Conservation (phyloP, 1,284 basidiomycete species). For the Pseudozyma pruni region DNA sequence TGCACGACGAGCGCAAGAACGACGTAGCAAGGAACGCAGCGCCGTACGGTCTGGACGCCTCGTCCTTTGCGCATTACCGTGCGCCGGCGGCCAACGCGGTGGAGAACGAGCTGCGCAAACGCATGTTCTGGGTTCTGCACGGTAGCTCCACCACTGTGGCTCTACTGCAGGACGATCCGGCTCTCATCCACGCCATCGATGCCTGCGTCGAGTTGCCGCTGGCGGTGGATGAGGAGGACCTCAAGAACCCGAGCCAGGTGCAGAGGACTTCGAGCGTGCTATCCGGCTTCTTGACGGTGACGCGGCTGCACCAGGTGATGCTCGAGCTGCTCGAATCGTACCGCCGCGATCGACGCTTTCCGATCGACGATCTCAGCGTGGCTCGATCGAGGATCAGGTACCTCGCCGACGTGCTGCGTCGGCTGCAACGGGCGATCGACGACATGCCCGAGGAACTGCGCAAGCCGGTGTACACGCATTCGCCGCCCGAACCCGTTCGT, state of each 20-base stretch:
- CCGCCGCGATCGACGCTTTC: constrained; percentile 40
- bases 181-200: constrained; percentile 46
- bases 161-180: constrained; percentile 49
- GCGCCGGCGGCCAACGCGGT: constrained; percentile 29
- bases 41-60: constrained; percentile 17
- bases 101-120: constrained; percentile 47
- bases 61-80: constrained; percentile 20
- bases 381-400: constrained; percentile 31
- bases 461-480: constrained; percentile 29
- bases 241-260: constrained; percentile 18
- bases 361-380: constrained; percentile 29
- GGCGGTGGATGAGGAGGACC: constrained; percentile 49
- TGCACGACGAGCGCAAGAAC: constrained; percentile 49
- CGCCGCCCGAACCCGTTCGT: constrained; percentile 26
- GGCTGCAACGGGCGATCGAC: constrained; percentile 25
- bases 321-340: constrained; percentile 47
- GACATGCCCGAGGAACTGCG: constrained; percentile 50
- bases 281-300: constrained; percentile 47
- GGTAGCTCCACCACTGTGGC: constrained; percentile 55
- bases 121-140: constrained; percentile 50
- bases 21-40: constrained; percentile 7
- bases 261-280: constrained; percentile 38
- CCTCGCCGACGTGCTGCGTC: constrained; percentile 22
- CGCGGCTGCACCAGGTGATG: constrained; percentile 48
- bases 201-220: constrained; percentile 47